Evolutionary conservation across 1,284 basidiomycete genomes (phyloP).

Genomic region (Takashimella koratensis): DNA sequence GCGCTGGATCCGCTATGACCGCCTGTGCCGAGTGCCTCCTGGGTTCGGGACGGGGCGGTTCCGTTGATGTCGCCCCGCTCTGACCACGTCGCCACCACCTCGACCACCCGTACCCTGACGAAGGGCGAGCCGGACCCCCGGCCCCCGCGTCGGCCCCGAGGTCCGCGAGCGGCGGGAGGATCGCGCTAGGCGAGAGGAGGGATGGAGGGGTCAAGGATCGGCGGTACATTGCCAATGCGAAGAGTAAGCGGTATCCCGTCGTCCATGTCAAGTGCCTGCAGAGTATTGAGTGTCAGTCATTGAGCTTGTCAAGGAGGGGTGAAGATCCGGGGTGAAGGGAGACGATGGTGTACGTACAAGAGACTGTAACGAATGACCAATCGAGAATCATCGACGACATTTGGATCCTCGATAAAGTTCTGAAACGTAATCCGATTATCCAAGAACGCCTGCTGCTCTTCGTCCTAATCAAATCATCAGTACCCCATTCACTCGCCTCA

Average conservation of each 20-base stretch:
- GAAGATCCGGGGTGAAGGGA: not conserved
- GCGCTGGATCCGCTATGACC: not conserved
- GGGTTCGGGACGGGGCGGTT: constrained; percentile 4
- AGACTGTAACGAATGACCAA: constrained; percentile 53
- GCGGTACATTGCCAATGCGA: constrained; percentile 52
- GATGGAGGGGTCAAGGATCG: constrained; percentile 44
- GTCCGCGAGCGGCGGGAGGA: constrained; percentile 16
- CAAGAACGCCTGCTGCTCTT: constrained; percentile 44
- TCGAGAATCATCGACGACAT: constrained; percentile 52
- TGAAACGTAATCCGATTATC: constrained; percentile 53
- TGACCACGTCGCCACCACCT: constrained; percentile 43
- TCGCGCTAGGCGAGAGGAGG: constrained; percentile 4
- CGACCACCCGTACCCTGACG: constrained; percentile 44
- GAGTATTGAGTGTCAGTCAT: not conserved
- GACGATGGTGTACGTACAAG: constrained; percentile 20
- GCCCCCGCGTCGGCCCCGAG: constrained; percentile 9
- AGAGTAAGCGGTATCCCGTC: constrained; percentile 52
- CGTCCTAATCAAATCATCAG: too few relatives aligned
- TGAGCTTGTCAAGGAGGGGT: not conserved
- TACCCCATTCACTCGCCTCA: too few relatives aligned
- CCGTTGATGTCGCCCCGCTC: constrained; percentile 10
- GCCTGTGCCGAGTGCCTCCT: constrained; percentile 3
- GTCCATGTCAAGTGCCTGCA: constrained; percentile 53
- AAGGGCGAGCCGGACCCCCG: constrained; percentile 11
- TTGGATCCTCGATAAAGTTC: constrained; percentile 52